Base-by-base conservation (phyloP, 805 yeast genomes). In the Yamadazyma nakazawae region DNA sequence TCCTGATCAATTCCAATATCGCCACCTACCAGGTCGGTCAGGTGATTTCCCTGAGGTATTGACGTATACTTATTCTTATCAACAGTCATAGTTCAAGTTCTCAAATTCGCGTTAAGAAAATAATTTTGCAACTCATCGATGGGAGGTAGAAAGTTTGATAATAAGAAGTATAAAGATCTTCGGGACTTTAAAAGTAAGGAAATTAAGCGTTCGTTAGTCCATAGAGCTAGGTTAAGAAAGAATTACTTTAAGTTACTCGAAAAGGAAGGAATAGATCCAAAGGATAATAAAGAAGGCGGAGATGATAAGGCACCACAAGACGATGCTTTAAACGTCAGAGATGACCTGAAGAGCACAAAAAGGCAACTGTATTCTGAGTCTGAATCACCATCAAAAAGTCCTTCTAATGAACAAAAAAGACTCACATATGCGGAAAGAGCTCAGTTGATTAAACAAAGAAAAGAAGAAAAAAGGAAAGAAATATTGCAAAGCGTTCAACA, bases 211-310 rank as follows among this genome's bases (percentile, higher is more conserved):
- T 84, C 94, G 11, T 75, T 91, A 53, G 77, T 80, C 0, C 95
- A 89, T 59, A 79, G 89, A 51, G 88, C 96, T 12, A 77, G 94
- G 57, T 76, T 91, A 54, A 80, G 88, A 70, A 87, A 84, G 63
- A 82, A 80, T 42, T 91, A 91, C 60, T 82, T 88, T 72, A 89
- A 90, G 62, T 70, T 88, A 45, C 63, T 89, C 35, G 86, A 87
- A 52, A 77, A 80, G 43, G 53, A 52, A 55, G 95, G 91, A 19
- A 35, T 39, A 34, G 37, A 13, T 46, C 53, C 55, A 5, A 53
- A 58, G 25, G 55, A 53, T 24, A 35, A 49, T 32, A 21, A 51
- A 43, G 10, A 53, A 54, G 34, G 47, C 34, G 5, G 46, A 49
- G 13, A 49, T 49, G 37, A 48, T 6, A 36, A 40, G 25, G 31